Conservation (phyloP, 345 rosid species). For the Nasturtium officinale region DNA sequence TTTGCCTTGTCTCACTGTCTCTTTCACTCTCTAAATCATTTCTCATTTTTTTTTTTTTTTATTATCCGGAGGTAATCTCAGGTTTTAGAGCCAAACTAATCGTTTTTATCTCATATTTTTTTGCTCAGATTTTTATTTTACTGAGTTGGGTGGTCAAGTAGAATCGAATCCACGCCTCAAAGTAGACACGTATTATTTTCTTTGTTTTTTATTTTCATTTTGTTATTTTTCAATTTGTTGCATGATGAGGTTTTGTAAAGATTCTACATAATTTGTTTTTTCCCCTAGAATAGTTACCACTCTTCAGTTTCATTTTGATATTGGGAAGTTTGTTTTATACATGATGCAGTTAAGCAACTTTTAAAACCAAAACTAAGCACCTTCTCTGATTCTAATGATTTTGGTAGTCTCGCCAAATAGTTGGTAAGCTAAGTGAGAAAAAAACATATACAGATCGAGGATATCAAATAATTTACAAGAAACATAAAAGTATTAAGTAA, state of each 20-base stretch:
- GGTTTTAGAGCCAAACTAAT: too few species aligned
- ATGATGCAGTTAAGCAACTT: background rate
- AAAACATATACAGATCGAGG: background rate
- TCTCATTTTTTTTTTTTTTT: constrained; percentile 28
- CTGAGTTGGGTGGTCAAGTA: too few species aligned
- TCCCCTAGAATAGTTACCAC: background rate
- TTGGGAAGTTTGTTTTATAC: constrained; percentile 1
- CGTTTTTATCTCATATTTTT: too few species aligned
- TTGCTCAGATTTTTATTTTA: too few species aligned
- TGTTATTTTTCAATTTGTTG: constrained; percentile 32
- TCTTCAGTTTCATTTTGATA: constrained; percentile 1
- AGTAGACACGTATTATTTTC: too few species aligned
- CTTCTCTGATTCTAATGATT: background rate
- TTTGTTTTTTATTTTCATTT: constrained; percentile 30
- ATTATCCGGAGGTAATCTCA: too few species aligned
- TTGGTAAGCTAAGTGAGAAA: background rate
- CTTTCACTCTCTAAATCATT: constrained; percentile 39
- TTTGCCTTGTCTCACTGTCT: constrained; percentile 38
- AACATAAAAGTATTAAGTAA: background rate
- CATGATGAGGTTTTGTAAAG: constrained; percentile 12
- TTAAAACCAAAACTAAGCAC: background rate
- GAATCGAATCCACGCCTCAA: too few species aligned
- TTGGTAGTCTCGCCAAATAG: constrained; percentile 19
- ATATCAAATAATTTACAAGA: constrained; percentile 9
- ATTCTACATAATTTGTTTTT: constrained; percentile 4